Evolutionary conservation across 2,329 filamentous ascomycete species (phyloP).

Genomic region (Aureobasidium uvarum): DNA sequence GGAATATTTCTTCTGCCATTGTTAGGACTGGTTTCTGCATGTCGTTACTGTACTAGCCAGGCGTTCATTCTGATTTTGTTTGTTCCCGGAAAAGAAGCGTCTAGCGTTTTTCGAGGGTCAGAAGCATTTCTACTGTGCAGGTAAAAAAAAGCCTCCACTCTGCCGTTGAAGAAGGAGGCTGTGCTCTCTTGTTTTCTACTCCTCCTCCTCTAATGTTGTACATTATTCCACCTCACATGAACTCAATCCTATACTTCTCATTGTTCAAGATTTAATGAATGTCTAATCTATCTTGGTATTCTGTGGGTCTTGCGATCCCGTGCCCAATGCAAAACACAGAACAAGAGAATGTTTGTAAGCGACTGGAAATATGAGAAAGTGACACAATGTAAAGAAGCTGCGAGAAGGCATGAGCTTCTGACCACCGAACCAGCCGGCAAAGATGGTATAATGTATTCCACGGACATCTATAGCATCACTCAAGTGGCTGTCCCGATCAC

Average conservation of each 20-base stretch:
- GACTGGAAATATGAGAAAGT: constrained; percentile 76
- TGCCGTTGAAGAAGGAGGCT: not conserved
- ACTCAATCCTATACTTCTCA: too few relatives aligned
- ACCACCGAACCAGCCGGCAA: constrained; percentile 42
- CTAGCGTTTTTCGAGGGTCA: not conserved
- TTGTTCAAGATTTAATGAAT: too few relatives aligned
- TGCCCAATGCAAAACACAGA: too few relatives aligned
- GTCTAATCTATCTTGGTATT: too few relatives aligned
- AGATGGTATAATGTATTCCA: constrained; percentile 69
- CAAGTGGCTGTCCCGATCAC: constrained; percentile 78
- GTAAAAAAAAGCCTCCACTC: not conserved
- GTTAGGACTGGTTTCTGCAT: not conserved
- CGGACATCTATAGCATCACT: constrained; percentile 80
- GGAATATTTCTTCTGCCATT: not conserved
- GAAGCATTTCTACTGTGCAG: not conserved
- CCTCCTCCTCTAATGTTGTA: not conserved
- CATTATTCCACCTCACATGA: not conserved
- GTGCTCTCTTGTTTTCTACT: not conserved
- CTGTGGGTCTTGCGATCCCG: too few relatives aligned
- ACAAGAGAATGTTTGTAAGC: constrained; percentile 35
- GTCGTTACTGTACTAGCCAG: not conserved
- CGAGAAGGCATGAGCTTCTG: constrained; percentile 63
- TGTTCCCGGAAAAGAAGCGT: not conserved
- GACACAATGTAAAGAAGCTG: constrained; percentile 82
- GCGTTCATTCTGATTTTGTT: not conserved